Percentiles rank a stretch among this genome's conserved stretches.
These are phyloP conservation scores for Citrullus mucosospermus DNA, from an alignment of 306 rosid species.

Conservation along the genomic window DNA sequence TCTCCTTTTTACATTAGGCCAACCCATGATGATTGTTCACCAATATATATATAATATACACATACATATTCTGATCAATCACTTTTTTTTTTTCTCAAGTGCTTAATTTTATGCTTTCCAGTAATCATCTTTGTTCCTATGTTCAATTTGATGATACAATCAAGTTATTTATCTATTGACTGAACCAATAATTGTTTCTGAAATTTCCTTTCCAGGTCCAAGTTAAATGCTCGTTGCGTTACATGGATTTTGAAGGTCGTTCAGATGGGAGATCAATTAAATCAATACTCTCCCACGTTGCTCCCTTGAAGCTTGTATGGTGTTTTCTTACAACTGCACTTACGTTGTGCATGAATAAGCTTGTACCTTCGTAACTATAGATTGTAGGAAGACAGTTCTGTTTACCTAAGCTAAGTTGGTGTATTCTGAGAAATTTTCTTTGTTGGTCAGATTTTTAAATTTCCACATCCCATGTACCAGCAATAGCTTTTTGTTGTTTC, in stretches of 20 bases:
- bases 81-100: no score
- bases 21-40: background rate
- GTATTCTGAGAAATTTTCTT: background rate
- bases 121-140: background rate
- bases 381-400: background rate
- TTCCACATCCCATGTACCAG: background rate
- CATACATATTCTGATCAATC: background rate
- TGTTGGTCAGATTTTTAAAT: background rate
- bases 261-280: conserved; percentile 91
- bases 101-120: conserved; percentile 1
- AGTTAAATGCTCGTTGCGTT: conserved; percentile 59
- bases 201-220: conserved; percentile 49
- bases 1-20: no score
- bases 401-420: background rate
- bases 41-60: background rate
- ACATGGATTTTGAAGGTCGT: conserved; percentile 97
- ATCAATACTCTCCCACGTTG: conserved; percentile 86
- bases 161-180: background rate
- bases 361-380: background rate
- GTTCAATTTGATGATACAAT: background rate
- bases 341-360: background rate
- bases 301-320: conserved; percentile 87
- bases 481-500: background rate
- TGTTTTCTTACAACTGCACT: conserved; percentile 1
- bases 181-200: background rate